These are phyloP conservation scores for Sugiyamaella mastotermitis DNA, from an alignment of 805 yeast species.

Conservation along the genomic window DNA sequence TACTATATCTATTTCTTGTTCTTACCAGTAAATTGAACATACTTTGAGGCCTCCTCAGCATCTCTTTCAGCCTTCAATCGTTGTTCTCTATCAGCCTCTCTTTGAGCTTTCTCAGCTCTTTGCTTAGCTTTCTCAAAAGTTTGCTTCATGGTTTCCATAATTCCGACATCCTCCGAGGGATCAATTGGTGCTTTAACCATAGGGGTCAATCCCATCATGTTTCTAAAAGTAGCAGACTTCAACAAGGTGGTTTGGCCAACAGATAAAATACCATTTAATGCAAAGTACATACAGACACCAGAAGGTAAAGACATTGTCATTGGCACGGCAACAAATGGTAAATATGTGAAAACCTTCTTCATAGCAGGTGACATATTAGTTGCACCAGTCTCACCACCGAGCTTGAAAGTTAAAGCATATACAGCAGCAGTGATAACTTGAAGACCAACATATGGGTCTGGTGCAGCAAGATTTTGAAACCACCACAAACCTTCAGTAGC, in stretches of 20 bases:
- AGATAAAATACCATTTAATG: constrained; percentile 72
- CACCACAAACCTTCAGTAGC: constrained; percentile 69
- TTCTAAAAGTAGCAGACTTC: constrained; percentile 55
- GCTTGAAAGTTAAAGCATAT: constrained; percentile 65
- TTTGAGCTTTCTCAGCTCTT: constrained; percentile 29
- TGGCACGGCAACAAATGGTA: constrained; percentile 82
- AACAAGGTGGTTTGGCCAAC: constrained; percentile 64
- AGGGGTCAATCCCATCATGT: constrained; percentile 50
- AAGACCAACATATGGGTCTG: constrained; percentile 89
- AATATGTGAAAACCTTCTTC: constrained; percentile 60
- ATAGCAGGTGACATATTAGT: constrained; percentile 56
- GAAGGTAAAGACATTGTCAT: constrained; percentile 83
- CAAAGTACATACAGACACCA: constrained; percentile 79
- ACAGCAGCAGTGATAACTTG: constrained; percentile 77
- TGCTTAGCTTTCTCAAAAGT: constrained; percentile 27
- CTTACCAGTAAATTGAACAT: constrained; percentile 11
- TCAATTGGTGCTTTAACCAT: constrained; percentile 47
- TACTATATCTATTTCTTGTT: constrained; percentile 2
- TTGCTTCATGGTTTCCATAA: constrained; percentile 23
- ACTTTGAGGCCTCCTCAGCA: constrained; percentile 11
- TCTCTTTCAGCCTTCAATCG: constrained; percentile 19
- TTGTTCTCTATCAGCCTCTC: constrained; percentile 24
- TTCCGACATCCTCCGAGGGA: constrained; percentile 24
- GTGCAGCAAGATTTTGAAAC: constrained; percentile 73
- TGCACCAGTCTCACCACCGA: constrained; percentile 91